Base-by-base conservation (phyloP, 2,329 filamentous ascomycete genomes). In the Fusarium pseudocircinatum region DNA sequence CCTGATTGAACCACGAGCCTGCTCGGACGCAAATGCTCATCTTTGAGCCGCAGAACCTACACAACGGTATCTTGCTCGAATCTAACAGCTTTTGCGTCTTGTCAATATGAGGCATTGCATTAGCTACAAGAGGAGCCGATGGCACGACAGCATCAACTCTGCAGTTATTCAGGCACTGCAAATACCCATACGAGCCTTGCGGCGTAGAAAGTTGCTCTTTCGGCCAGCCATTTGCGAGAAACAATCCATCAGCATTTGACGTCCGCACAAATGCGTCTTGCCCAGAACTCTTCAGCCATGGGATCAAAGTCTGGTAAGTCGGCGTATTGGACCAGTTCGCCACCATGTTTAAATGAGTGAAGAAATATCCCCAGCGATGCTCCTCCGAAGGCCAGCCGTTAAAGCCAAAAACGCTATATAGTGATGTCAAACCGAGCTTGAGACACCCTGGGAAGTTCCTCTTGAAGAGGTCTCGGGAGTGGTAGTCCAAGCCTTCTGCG, bases 311-410 rank as follows among this genome's bases (percentile, higher is more conserved):
- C 11, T 63, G 65, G 50, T 78, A 78, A 6, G 70, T 71, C 0
- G 62, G 54, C 1, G 70, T 74, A 1, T 62, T 61, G 10, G 74
- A 68, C 75, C 75, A 77, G 4, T 60, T 61, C 1, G 66, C 36
- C 4, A 77, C 58, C 75, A 77, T 73, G n/a, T 75, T 73, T 3
- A 77, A 4, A 15, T 77, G 75, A 0, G 74, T 78, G 7, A 78
- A 77, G 62, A 46, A 78, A 28, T 78, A 77, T 0, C 75, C 75
- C 75, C 75, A 77, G 8, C 72, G 65, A 37, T 77, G 58, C 32
- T 73, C 63, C n/a, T 78, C 75, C 1, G 75, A 69, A 7, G 74
- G 62, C 75, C 75, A 77, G 0, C 15, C 54, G 0, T 56, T 44
- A 2, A 70, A 78, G 0, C 75, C 75, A 52, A 78, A 77, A 0